Evolutionary conservation across 192 early-diverging fungal genomes (phyloP).

Genomic region (Nowakowskiella sp.): DNA sequence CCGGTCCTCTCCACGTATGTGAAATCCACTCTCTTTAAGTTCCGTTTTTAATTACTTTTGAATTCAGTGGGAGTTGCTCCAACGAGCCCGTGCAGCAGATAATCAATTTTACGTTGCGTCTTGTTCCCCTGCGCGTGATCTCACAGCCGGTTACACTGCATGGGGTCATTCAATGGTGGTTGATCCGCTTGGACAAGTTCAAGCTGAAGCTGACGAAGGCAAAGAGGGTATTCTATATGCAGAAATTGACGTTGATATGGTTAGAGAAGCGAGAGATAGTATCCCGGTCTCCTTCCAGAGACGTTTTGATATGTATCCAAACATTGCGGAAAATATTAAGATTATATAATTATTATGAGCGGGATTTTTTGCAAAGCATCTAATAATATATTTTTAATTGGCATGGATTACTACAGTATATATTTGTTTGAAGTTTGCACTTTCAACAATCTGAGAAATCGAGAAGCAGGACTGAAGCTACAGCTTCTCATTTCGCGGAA

Average conservation of each 20-base stretch:
- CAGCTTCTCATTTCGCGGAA: too few relatives aligned
- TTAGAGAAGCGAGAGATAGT: constrained; percentile 55
- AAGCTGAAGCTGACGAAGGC: constrained; percentile 63
- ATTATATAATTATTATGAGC: too few relatives aligned
- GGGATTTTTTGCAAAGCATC: too few relatives aligned
- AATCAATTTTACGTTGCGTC: constrained; percentile 90
- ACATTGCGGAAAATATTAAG: constrained; percentile 40
- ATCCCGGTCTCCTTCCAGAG: constrained; percentile 78
- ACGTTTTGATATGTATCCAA: constrained; percentile 82
- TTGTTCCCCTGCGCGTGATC: constrained; percentile 92
- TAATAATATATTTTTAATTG: too few relatives aligned
- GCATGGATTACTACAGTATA: too few relatives aligned
- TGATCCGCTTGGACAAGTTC: constrained; percentile 67
- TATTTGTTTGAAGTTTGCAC: too few relatives aligned
- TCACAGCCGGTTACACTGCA: constrained; percentile 66
- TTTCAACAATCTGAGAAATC: too few relatives aligned
- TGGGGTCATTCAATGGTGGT: constrained; percentile 93
- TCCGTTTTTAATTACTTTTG: constrained; percentile 8
- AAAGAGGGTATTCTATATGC: constrained; percentile 74
- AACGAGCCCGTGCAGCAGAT: constrained; percentile 79
- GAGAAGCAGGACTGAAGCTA: too few relatives aligned
- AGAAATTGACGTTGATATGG: constrained; percentile 54
- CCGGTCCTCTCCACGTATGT: constrained; percentile 76
- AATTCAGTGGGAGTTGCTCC: constrained; percentile 73
- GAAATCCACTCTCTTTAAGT: background rate